These are phyloP conservation scores for Trifolium repens DNA, from an alignment of 306 rosid genomes.

Conservation along the genomic window DNA sequence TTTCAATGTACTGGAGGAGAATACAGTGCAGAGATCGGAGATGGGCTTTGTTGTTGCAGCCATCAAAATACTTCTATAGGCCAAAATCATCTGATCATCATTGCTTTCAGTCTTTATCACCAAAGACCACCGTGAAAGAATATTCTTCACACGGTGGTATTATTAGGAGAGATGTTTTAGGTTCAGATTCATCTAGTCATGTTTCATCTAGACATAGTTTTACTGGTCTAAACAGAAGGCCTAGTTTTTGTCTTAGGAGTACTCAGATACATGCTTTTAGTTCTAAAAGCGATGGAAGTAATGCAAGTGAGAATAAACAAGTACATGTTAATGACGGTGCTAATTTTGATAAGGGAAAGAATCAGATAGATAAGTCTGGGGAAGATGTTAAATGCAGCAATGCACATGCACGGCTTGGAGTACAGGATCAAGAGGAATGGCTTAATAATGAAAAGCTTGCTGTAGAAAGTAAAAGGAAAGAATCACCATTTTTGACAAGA, in stretches of 20 bases:
- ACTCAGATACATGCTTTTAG: constrained; percentile 65
- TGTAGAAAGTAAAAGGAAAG: constrained; percentile 68
- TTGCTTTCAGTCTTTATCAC: constrained; percentile 51
- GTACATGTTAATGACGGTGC: constrained; percentile 63
- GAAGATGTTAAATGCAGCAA: constrained; percentile 57
- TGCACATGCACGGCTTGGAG: constrained; percentile 78
- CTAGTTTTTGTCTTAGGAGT: constrained; percentile 45
- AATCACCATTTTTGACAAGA: constrained; percentile 77
- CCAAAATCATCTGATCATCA: constrained; percentile 45
- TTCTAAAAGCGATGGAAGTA: constrained; percentile 87
- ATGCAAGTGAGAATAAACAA: constrained; percentile 76
- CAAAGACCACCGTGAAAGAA: constrained; percentile 43
- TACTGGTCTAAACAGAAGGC: constrained; percentile 44
- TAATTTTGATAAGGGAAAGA: constrained; percentile 54
- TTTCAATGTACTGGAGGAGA: constrained; percentile 79
- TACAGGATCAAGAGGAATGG: constrained; percentile 93
- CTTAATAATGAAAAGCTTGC: constrained; percentile 72
- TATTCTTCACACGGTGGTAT: constrained; percentile 47
- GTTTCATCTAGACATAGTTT: constrained; percentile 46
- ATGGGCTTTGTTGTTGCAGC: constrained; percentile 65
- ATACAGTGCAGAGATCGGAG: constrained; percentile 70
- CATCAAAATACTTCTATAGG: constrained; percentile 60
- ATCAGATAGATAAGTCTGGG: constrained; percentile 48
- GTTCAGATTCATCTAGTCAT: constrained; percentile 44
- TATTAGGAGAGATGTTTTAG: constrained; percentile 51